Percentiles rank a stretch among this genome's conserved stretches.
Evolutionary conservation across 148 eudicot species (phyloP).

Genomic region (Gaultheria prostrata): DNA sequence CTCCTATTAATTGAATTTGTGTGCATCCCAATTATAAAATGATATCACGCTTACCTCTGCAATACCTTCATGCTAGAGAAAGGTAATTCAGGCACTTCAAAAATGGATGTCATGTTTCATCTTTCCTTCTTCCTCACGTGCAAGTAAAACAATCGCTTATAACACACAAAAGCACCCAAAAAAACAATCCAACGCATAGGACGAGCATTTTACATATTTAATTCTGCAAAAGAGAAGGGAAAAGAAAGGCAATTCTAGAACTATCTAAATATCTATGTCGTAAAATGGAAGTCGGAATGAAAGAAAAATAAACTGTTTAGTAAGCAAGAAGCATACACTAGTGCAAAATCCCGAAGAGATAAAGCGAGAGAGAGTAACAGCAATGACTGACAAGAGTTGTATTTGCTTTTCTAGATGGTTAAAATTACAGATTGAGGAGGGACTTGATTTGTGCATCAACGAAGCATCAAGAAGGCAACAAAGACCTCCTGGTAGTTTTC

Average conservation of each 20-base stretch:
- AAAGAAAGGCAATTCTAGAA: background rate
- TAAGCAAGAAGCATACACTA: slow-evolving; percentile 19
- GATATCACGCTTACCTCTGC: too few species aligned
- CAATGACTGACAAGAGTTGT: too few species aligned
- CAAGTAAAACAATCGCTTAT: background rate
- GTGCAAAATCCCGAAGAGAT: background rate
- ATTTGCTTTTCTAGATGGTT: background rate
- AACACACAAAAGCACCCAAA: background rate
- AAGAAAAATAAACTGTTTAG: background rate
- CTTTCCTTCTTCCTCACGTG: too few species aligned
- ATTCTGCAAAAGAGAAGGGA: background rate
- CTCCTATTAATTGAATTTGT: too few species aligned
- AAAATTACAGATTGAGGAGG: background rate
- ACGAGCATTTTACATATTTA: background rate
- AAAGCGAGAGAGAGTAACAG: background rate
- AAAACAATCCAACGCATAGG: background rate
- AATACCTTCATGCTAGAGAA: too few species aligned
- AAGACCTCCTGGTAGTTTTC: slow-evolving; percentile 52
- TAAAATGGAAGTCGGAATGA: background rate
- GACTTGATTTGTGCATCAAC: background rate
- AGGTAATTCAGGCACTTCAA: too few species aligned
- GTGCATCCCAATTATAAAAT: too few species aligned
- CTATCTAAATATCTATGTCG: background rate
- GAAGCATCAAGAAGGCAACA: slow-evolving; percentile 29
- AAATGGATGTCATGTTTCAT: too few species aligned